phyloP scores from a whole-genome alignment of 768 basidiomycete genomes.

The Paxillus rubicundulus region DNA sequence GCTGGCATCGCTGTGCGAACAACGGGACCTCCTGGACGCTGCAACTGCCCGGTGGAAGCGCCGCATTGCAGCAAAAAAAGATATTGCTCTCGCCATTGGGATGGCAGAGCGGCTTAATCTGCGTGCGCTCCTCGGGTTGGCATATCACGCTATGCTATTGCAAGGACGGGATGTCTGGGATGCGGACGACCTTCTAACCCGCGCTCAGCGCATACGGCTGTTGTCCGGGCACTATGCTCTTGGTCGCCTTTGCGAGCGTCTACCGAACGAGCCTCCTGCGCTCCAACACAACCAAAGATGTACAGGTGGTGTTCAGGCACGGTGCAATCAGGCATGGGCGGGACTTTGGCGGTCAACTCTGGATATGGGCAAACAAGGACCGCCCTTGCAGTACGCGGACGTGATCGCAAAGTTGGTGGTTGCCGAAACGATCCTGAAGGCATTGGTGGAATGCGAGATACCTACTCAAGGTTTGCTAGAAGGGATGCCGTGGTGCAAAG shows the following conservation, averaged over 20 bases:
- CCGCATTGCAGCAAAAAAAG: constrained; percentile 43
- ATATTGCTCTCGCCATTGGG: constrained; percentile 43
- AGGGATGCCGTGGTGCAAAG: constrained; percentile 45
- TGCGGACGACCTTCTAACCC: constrained; percentile 41
- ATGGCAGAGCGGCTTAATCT: constrained; percentile 49
- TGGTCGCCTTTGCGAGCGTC: constrained; percentile 42
- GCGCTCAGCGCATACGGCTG: constrained; percentile 50
- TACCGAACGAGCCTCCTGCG: constrained; percentile 41
- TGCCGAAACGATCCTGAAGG: constrained; percentile 46
- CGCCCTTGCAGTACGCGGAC: constrained; percentile 44
- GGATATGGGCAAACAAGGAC: constrained; percentile 37
- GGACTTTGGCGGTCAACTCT: constrained; percentile 45
- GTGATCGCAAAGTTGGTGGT: constrained; percentile 45
- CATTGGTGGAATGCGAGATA: constrained; percentile 43
- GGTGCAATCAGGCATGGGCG: constrained; percentile 46
- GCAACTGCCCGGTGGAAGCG: constrained; percentile 47
- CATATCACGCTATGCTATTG: constrained; percentile 52
- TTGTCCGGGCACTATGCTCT: constrained; percentile 53
- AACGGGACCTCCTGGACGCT: constrained; percentile 41
- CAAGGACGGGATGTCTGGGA: constrained; percentile 51
- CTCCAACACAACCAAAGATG: constrained; percentile 44
- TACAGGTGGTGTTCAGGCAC: constrained; percentile 34
- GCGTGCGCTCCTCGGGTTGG: constrained; percentile 44
- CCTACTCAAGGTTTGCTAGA: constrained; percentile 39
- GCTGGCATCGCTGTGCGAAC: constrained; percentile 50